Base-by-base conservation (phyloP, 2,329 filamentous ascomycete species). In the Aspergillus udagawae region DNA sequence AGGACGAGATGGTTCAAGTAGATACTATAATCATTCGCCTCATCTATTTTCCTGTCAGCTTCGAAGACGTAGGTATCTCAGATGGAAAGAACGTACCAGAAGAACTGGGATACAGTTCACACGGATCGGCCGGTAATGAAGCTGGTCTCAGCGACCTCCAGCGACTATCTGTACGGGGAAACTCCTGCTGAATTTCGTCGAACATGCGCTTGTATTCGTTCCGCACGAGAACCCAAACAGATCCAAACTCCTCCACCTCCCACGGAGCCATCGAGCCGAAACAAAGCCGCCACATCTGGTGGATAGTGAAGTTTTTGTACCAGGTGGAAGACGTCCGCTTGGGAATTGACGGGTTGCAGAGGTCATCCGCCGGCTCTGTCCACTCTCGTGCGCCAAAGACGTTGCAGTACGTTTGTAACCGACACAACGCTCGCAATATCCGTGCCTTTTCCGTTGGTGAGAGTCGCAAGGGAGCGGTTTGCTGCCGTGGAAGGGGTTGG, bases 241-340 rank as follows among this genome's bases (percentile, higher is more conserved):
- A 61, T 21, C 60, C 60, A 23, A 63, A 63, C 38, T 63, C 60
- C 28, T 63, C 60, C 7, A 63, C 56, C 25, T 63, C 59, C 60
- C 60, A 63, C 2, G 60, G 56, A 1, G 60, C 47, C 56, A 63
- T 57, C 2, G 56, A 49, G 23, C 54, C 52, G 51, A 63, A 63
- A 47, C 61, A 57, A n/a, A 59, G 53, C 32, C 51, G 52, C 60
- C 60, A 63, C 49, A 63, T 60, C 25, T 59, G 54, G 38, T 59
- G 38, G 35, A 58, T 53, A 3, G 52, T 56, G 44, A 63, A 63
- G 45, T 63, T 59, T 3, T 57, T 51, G 55, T 63, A 56, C 60
- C 60, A 63, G 10, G 59, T 61, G 1, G 60, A 55, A 9, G 54
- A 53, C 42, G 32, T 41, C 9, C 53, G 53, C 20, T 56, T 55